phyloP scores from a whole-genome alignment of 2,329 filamentous ascomycete species.

The Neofusicoccum cordaticola region DNA sequence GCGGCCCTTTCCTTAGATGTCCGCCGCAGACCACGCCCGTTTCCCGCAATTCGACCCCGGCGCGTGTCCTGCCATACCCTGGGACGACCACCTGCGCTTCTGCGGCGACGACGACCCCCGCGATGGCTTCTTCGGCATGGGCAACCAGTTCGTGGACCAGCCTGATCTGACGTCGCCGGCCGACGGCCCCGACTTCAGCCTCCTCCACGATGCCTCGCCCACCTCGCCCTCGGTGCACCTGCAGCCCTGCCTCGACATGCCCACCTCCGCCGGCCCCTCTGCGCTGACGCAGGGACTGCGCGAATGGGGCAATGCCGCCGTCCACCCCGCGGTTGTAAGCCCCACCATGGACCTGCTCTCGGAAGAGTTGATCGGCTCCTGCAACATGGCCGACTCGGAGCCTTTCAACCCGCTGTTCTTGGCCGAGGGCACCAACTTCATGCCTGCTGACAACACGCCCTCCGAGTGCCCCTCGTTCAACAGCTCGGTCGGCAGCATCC shows the following conservation, averaged over 20 bases:
- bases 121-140: background rate
- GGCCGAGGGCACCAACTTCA: background rate
- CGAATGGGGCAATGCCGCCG: background rate
- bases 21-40: background rate
- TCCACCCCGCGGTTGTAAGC: background rate
- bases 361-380: background rate
- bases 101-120: background rate
- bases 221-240: background rate
- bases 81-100: background rate
- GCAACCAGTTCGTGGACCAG: background rate
- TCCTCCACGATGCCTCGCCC: background rate
- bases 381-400: background rate
- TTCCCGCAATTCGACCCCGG: background rate
- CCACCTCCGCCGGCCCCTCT: background rate
- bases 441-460: background rate
- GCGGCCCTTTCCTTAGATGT: background rate
- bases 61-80: background rate
- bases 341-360: background rate
- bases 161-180: background rate
- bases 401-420: slow-evolving; percentile 5
- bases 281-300: slow-evolving; percentile 1
- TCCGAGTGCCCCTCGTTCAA: background rate
- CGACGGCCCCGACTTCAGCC: background rate
- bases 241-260: background rate
- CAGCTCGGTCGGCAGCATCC: slow-evolving; percentile 11